Evolutionary conservation across 805 yeast genomes (phyloP), one percentile per base, ranked within the genome.

Genomic region (Metschnikowia chrysomelidarum): DNA sequence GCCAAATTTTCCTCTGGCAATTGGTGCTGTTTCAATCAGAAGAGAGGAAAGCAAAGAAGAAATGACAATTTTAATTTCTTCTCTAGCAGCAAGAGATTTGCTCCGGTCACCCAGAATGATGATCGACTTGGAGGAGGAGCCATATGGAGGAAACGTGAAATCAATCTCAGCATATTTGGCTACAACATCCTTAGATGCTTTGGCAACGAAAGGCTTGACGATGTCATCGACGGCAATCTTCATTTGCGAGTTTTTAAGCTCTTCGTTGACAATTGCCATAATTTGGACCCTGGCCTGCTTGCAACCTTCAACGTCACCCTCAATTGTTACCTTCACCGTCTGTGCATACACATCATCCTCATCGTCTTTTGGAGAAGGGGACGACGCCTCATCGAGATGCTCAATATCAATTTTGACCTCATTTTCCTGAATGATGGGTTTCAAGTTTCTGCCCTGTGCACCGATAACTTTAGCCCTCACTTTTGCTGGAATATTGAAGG

Each of bases 241-340:
- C 20, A 74, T 56, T 7, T 73, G 61, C 38, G 80, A 63, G 47
- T 62, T 68, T 53, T 80, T 82, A 36, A 87, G 82, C 51, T 83
- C 80, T 52, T 83, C 85, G 52, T 76, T 73, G 32, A 88, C 94
- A 50, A 88, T 83, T 14, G 75, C 77, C 53, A 76, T 48, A 46
- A 91, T 87, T 54, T 71, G 77, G 22, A 64, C 58, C 54, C 82
- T 82, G 19, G 97, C 96, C 32, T 72, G 71, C 44, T 71, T 74
- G 49, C 85, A 84, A 36, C 96, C 88, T 56, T 85, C 94, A 41
- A 76, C 73, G 54, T 88, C 95, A 63, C 97, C 98, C 41, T 77
- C 82, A 37, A 89, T 67, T 18, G 78, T 63, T 36, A 89, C 81
- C 21, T 69, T 66, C 20, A 83, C 70, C n/a, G 75, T 57, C 30